Conservation (phyloP, 2,329 filamentous ascomycete genomes). For the Akanthomyces uredinophilus region DNA sequence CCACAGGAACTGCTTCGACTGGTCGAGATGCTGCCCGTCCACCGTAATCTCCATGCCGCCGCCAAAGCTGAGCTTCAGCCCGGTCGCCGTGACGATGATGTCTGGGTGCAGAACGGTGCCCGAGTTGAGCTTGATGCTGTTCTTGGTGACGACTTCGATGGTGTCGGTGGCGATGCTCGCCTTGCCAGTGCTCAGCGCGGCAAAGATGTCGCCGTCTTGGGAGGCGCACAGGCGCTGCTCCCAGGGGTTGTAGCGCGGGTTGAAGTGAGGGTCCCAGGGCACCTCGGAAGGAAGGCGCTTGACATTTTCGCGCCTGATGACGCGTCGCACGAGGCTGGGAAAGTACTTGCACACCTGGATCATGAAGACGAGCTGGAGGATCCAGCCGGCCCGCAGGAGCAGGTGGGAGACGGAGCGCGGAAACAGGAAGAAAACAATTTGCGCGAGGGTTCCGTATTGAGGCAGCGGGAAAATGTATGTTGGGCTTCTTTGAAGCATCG, state of each 20-base stretch:
- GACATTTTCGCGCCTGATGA: conserved; percentile 38
- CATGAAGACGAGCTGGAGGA: conserved; percentile 36
- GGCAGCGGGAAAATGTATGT: conserved; percentile 53
- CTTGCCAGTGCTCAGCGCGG: conserved; percentile 33
- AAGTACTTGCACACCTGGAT: conserved; percentile 45
- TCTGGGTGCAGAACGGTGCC: conserved; percentile 48
- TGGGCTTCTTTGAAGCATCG: conserved; percentile 66
- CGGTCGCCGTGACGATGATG: conserved; percentile 61
- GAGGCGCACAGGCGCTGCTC: conserved; percentile 63
- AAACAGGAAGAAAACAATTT: conserved; percentile 35
- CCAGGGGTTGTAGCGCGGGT: conserved; percentile 54
- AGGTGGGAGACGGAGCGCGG: conserved; percentile 38
- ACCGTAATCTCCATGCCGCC: conserved; percentile 47
- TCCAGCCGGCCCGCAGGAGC: conserved; percentile 43
- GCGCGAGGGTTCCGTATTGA: conserved; percentile 32
- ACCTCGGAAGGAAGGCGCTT: conserved; percentile 44
- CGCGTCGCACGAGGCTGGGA: conserved; percentile 39
- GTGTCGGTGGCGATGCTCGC: conserved; percentile 39
- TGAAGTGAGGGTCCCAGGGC: conserved; percentile 48
- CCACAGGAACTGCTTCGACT: conserved; percentile 49
- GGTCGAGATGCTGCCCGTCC: conserved; percentile 42
- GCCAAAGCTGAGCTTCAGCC: conserved; percentile 50
- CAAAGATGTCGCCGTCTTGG: conserved; percentile 42
- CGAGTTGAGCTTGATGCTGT: conserved; percentile 38
- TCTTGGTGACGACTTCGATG: conserved; percentile 40